These are phyloP conservation scores for Dictyostelium intermedium DNA, from an alignment of 78 protist species.

Conservation along the genomic window DNA sequence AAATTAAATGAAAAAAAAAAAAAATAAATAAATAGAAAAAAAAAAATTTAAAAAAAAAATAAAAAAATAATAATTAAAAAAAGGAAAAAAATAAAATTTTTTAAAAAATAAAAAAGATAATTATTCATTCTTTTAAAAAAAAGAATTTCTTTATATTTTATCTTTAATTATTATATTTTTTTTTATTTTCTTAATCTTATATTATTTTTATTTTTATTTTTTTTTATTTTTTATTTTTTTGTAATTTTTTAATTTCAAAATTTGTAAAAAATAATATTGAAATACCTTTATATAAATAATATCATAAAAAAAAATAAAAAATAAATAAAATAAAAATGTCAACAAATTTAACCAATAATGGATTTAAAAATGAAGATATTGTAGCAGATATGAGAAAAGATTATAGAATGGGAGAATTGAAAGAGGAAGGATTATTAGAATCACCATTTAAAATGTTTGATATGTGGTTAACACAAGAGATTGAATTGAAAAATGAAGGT, in stretches of 20 bases:
- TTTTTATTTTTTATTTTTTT: no score
- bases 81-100: no score
- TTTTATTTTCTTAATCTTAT: no score
- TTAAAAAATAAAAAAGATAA: background rate
- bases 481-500: slow-evolving; percentile 6
- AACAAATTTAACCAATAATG: background rate
- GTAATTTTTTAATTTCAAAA: background rate
- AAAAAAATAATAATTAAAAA: background rate
- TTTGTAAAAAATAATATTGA: background rate
- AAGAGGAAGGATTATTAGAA: slow-evolving; percentile 3
- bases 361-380: background rate
- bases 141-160: no score
- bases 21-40: background rate
- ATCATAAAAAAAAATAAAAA: background rate
- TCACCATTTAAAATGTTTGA: slow-evolving; percentile 59
- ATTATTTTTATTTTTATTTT: no score
- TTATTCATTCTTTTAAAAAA: no score
- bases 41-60: background rate
- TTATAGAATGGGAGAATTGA: slow-evolving; percentile 37
- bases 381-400: slow-evolving; percentile 47
- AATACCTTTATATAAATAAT: no score
- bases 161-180: no score
- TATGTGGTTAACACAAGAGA: slow-evolving; percentile 40
- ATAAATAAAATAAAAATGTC: background rate
- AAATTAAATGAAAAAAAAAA: background rate